These are phyloP conservation scores for Penstemon eatonii DNA, from an alignment of 257 asterid species.

Conservation along the genomic window DNA sequence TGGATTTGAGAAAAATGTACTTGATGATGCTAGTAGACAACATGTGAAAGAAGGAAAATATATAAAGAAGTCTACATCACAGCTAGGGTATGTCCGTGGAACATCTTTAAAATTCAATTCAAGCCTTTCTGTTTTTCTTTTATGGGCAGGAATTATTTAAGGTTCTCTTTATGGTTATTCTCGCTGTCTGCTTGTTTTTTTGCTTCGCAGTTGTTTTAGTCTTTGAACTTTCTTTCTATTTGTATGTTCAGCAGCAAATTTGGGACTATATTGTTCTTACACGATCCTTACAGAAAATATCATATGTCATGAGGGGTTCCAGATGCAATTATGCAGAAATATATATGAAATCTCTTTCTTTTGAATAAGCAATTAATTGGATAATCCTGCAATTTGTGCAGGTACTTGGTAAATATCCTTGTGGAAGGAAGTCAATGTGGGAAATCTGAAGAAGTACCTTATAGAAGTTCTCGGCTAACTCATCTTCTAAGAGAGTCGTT, in stretches of 20 bases:
- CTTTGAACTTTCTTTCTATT: neutral
- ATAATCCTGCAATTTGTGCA: conserved; percentile 39
- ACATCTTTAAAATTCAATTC: conserved; percentile 18
- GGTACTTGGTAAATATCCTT: conserved; percentile 70
- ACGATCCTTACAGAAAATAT: neutral
- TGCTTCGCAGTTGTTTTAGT: no score
- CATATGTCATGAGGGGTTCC: no score
- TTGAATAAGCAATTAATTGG: conserved; percentile 15
- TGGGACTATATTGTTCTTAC: neutral
- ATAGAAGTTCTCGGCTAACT: conserved; percentile 62
- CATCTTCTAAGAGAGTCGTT: conserved; percentile 79
- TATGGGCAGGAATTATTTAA: no score
- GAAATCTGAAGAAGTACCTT: conserved; percentile 46
- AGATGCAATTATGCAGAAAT: neutral
- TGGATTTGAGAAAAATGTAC: conserved; percentile 69
- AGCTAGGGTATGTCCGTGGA: conserved; percentile 71
- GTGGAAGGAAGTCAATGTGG: conserved; percentile 46
- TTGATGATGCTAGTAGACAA: conserved; percentile 70
- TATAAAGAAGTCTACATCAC: conserved; percentile 84
- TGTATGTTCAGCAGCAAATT: neutral
- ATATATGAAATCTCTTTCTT: neutral
- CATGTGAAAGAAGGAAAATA: conserved; percentile 76
- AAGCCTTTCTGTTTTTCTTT: neutral
- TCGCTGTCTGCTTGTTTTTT: no score
- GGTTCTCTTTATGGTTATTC: no score